phyloP scores from a whole-genome alignment of 176 grass and related monocot species.

The Oryza rufipogon region DNA sequence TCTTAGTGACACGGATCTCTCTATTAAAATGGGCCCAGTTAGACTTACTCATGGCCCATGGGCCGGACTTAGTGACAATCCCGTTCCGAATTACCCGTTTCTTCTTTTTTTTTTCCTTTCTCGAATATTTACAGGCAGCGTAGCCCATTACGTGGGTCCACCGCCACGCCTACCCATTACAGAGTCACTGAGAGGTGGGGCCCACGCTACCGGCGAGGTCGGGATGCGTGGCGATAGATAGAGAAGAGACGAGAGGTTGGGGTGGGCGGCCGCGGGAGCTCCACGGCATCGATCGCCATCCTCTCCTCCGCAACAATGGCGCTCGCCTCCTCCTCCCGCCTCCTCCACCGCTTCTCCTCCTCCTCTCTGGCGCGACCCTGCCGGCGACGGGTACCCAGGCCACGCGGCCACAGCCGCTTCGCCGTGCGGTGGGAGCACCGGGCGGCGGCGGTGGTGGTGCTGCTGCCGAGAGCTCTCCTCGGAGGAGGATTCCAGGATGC shows the following conservation, averaged over 20 bases:
- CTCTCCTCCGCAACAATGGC: conserved; percentile 43
- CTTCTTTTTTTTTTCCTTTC: no score
- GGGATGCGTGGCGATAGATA: neutral
- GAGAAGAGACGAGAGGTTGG: no score
- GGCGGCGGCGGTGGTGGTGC: no score
- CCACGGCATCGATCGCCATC: conserved; percentile 8
- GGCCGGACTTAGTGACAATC: no score
- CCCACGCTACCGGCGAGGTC: no score
- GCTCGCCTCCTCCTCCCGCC: conserved; percentile 47
- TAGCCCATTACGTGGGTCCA: no score
- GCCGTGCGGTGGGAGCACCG: conserved; percentile 12
- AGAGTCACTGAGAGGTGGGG: neutral
- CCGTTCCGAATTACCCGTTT: no score
- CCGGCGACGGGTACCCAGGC: neutral
- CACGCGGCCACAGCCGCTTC: conserved; percentile 8
- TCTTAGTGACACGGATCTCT: no score
- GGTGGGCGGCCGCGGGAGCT: conserved; percentile 14
- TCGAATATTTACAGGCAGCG: no score
- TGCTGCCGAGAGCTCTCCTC: conserved; percentile 3
- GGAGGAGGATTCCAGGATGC: conserved; percentile 44
- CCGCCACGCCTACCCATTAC: no score
- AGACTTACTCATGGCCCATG: no score
- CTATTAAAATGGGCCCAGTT: no score
- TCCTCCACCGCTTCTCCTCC: conserved; percentile 6
- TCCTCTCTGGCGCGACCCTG: conserved; percentile 29